A percentile compares a stretch with the other conserved stretches of the same genome.
Conservation (phyloP, 73 alveolate species). For the Paramecium biaurelia region DNA sequence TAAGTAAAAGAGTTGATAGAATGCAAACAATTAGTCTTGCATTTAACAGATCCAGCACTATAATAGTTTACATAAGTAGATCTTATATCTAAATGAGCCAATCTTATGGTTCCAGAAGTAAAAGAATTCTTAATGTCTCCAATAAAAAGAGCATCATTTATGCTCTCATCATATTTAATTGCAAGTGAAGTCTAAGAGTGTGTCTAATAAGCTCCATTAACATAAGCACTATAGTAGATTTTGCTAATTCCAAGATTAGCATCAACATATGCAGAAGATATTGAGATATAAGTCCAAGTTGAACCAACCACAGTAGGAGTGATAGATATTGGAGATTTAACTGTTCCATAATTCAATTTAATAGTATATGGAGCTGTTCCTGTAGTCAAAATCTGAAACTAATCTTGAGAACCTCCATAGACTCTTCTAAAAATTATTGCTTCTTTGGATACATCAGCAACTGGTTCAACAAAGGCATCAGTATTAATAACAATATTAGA, state of each 20-base stretch:
- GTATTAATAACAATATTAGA: background rate
- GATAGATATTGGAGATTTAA: background rate
- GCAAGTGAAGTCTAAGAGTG: background rate
- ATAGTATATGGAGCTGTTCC: background rate
- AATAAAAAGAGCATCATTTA: background rate
- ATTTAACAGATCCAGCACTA: background rate
- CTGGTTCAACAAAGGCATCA: background rate
- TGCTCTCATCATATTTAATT: background rate
- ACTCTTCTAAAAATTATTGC: background rate
- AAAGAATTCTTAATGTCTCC: background rate
- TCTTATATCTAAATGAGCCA: background rate
- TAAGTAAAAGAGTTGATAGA: background rate
- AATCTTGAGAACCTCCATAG: slow-evolving; percentile 1
- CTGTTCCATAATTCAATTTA: background rate
- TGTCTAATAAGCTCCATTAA: background rate
- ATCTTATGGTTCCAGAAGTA: background rate
- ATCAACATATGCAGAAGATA: background rate
- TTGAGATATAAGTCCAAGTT: background rate
- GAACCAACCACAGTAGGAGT: background rate
- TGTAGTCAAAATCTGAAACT: background rate
- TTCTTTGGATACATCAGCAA: background rate
- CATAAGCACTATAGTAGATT: background rate
- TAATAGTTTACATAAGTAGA: background rate
- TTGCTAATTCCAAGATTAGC: background rate
- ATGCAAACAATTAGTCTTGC: background rate